These are phyloP conservation scores for Hygrophila difformis DNA, from an alignment of 257 asterid species.

Conservation along the genomic window DNA sequence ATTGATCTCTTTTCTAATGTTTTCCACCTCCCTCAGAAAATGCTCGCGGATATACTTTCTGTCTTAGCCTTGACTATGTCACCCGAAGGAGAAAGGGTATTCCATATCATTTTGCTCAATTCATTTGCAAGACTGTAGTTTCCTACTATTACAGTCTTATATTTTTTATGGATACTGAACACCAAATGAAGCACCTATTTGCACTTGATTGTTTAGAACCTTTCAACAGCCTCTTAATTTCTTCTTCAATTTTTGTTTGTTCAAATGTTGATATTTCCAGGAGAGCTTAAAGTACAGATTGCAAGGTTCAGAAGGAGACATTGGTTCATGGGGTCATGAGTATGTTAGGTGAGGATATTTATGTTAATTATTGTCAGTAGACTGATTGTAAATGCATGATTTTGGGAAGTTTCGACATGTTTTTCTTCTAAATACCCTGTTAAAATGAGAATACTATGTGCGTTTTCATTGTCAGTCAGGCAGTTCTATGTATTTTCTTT, in stretches of 20 bases:
- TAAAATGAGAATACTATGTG: too few relatives aligned
- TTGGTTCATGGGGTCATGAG: conserved; percentile 99
- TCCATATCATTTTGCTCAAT: conserved; percentile 6
- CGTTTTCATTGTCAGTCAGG: not conserved
- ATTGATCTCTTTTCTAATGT: not conserved
- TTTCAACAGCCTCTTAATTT: too few relatives aligned
- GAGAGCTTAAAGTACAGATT: conserved; percentile 94
- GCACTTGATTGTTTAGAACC: conserved; percentile 8
- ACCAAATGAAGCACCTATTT: too few relatives aligned
- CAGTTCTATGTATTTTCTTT: not conserved
- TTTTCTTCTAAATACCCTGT: too few relatives aligned
- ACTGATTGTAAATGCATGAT: conserved; percentile 1
- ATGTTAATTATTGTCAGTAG: not conserved
- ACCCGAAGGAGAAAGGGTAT: conserved; percentile 94
- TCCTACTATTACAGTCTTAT: too few relatives aligned
- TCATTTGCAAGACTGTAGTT: not conserved
- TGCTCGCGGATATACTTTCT: conserved; percentile 91
- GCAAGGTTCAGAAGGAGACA: conserved; percentile 79
- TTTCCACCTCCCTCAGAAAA: conserved; percentile 33
- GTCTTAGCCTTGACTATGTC: conserved; percentile 98
- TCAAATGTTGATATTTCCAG: conserved; percentile 35
- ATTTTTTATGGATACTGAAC: too few relatives aligned
- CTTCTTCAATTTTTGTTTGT: conserved; percentile 1
- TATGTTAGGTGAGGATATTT: conserved; percentile 69
- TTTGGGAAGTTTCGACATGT: not conserved